phyloP scores from a whole-genome alignment of 495 filamentous ascomycete species.

The Xylaria acuta region DNA sequence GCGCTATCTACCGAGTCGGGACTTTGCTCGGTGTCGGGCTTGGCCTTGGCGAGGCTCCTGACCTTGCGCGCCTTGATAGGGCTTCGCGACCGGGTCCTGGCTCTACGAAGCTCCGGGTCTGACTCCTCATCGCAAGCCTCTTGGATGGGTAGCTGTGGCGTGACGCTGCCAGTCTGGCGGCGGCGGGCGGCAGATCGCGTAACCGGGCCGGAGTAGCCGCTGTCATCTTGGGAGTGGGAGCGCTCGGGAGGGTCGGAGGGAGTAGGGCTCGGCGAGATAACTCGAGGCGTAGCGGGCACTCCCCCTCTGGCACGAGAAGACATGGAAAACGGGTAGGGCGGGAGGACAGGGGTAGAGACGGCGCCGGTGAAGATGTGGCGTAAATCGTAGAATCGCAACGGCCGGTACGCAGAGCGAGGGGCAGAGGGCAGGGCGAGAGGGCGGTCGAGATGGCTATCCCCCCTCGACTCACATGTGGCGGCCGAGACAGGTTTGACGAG shows the following conservation, averaged over 20 bases:
- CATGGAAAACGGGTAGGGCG: constrained; percentile 51
- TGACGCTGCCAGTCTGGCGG: constrained; percentile 45
- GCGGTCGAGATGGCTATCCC: constrained; percentile 51
- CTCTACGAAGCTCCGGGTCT: constrained; percentile 51
- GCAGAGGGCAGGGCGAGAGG: not conserved
- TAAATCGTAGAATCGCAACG: constrained; percentile 50
- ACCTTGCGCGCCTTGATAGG: constrained; percentile 58
- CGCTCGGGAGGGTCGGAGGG: constrained; percentile 60
- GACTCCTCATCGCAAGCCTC: constrained; percentile 47
- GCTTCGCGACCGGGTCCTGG: constrained; percentile 58
- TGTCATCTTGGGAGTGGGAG: constrained; percentile 49
- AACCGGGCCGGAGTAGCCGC: constrained; percentile 65
- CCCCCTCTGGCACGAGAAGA: constrained; percentile 44
- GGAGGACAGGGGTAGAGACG: constrained; percentile 55
- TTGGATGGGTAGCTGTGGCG: constrained; percentile 42
- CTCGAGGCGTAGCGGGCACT: constrained; percentile 70
- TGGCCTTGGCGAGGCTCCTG: constrained; percentile 51
- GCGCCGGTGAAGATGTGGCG: constrained; percentile 59
- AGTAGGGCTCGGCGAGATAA: constrained; percentile 74
- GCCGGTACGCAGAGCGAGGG: constrained; percentile 39
- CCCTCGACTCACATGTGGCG: constrained; percentile 50
- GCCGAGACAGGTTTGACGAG: constrained; percentile 27
- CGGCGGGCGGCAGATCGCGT: constrained; percentile 68
- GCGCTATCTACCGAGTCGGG: not conserved
- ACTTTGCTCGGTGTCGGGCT: constrained; percentile 26